Conservation (phyloP, 805 yeast species). For the Kluyveromyces dobzhanskii region DNA sequence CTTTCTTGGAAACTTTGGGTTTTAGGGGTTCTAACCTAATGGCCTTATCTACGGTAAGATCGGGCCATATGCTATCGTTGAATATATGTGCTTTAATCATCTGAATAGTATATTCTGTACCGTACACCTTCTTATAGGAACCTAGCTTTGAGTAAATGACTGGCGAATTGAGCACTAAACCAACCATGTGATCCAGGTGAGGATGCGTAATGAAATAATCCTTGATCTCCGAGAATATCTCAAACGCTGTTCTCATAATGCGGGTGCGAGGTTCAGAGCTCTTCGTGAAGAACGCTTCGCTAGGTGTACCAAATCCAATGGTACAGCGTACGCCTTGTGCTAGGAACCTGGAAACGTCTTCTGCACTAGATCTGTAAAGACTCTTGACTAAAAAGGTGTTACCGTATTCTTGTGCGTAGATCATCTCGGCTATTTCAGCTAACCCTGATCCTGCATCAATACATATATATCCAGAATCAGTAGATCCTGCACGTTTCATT, state of each 20-base stretch:
- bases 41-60: slow-evolving; percentile 30
- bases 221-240: slow-evolving; percentile 31
- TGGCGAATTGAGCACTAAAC: slow-evolving; percentile 66
- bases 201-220: slow-evolving; percentile 65
- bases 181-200: slow-evolving; percentile 74
- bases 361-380: slow-evolving; percentile 16
- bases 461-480: slow-evolving; percentile 38
- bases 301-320: slow-evolving; percentile 15
- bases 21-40: slow-evolving; percentile 11
- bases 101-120: slow-evolving; percentile 42
- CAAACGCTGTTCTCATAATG: slow-evolving; percentile 26
- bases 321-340: slow-evolving; percentile 7
- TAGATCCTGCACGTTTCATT: slow-evolving; percentile 42
- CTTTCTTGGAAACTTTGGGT: slow-evolving; percentile 1
- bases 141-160: slow-evolving; percentile 20
- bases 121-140: slow-evolving; percentile 44
- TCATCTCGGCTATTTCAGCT: slow-evolving; percentile 41
- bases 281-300: slow-evolving; percentile 2
- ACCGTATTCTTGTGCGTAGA: slow-evolving; percentile 8
- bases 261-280: slow-evolving; percentile 10
- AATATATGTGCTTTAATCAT: slow-evolving; percentile 51
- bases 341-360: slow-evolving; percentile 15
- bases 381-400: slow-evolving; percentile 12
- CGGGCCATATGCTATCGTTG: slow-evolving; percentile 79
- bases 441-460: slow-evolving; percentile 80